Evolutionary conservation across 2,329 filamentous ascomycete species (phyloP).

Genomic region (Aspergillus thermomutatus): DNA sequence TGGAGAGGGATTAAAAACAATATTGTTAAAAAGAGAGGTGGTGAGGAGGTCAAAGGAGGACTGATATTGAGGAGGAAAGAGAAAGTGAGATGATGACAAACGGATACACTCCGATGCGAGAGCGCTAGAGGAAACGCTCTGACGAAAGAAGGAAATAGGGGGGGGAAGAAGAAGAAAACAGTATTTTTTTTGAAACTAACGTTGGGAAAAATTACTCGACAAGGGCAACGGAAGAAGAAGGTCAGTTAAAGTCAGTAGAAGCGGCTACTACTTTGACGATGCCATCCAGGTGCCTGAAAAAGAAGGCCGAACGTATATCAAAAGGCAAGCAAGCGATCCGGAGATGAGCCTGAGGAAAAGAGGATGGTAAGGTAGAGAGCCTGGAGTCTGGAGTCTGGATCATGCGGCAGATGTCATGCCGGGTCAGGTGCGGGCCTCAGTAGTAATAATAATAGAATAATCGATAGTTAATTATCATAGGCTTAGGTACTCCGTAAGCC

Average conservation of each 20-base stretch:
- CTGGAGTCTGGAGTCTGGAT: slow-evolving; percentile 3
- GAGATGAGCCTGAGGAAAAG: not conserved
- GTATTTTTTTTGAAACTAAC: not conserved
- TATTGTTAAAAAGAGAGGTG: not conserved
- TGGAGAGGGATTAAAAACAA: not conserved
- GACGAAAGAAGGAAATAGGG: not conserved
- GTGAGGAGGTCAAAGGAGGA: not conserved
- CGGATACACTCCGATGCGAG: not conserved
- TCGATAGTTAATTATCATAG: not conserved
- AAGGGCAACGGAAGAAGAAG: not conserved
- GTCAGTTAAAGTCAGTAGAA: not conserved
- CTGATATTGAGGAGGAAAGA: slow-evolving; percentile 1
- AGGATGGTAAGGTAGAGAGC: not conserved
- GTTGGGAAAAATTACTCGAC: not conserved
- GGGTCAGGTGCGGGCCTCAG: slow-evolving; percentile 9
- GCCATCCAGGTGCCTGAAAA: not conserved
- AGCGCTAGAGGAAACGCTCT: not conserved
- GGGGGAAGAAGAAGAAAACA: not conserved
- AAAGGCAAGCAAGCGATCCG: not conserved
- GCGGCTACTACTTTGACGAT: not conserved
- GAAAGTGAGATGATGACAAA: slow-evolving; percentile 1
- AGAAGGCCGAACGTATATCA: not conserved
- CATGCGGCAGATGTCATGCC: slow-evolving; percentile 6
- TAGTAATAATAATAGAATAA: not conserved
- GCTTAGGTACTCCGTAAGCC: not conserved